Evolutionary conservation across 768 basidiomycete genomes (phyloP), one percentile per base, ranked within the genome.

Genomic region (Fomitopsis serialis): DNA sequence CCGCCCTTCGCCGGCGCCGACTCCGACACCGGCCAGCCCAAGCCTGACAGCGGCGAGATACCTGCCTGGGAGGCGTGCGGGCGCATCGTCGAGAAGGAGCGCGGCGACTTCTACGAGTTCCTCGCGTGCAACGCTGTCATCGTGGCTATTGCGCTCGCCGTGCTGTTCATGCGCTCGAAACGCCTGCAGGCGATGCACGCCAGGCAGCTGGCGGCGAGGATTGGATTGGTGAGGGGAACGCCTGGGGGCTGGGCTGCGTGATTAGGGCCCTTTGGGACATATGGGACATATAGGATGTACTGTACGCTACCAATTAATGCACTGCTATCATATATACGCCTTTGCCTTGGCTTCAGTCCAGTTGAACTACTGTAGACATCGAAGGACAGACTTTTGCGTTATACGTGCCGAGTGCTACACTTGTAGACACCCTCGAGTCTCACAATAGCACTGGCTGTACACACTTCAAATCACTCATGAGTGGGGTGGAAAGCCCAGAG

Each of bases 11-110:
- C 58, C 19, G 52, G 35, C 27, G 49, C 42, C 42, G 48, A 54
- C 11, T 60, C 65, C 19, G 34, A 24, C 9, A 21, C 10, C 53
- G 54, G 24, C 29, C 35, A 42, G 23, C 42, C 32, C 8, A 48
- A 37, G 24, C 37, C 48, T 24, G 50, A 54, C 19, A 45, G 59
- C 29, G 84, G 82, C 37, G 84, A 86, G 69, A 82, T 80, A 1
- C 85, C 86, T 2, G 93, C 92, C 5, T 98, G 93, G 92, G 87
- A 93, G 64, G 84, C 93, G 3, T 98, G 95, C 61, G 95, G 94
- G 3, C 91, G 92, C 57, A 89, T 94, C 34, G 75, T 88, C 43
- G 70, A 74, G 19, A 77, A 81, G 55, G 94, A 98, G 70, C 81
- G 86, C 42, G 86, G 79, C 8, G 92, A 94, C 68, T 98, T 91